Evolutionary conservation across 2,329 filamentous ascomycete species (phyloP).

Genomic region (Coniosporium tulheliwenetii): DNA sequence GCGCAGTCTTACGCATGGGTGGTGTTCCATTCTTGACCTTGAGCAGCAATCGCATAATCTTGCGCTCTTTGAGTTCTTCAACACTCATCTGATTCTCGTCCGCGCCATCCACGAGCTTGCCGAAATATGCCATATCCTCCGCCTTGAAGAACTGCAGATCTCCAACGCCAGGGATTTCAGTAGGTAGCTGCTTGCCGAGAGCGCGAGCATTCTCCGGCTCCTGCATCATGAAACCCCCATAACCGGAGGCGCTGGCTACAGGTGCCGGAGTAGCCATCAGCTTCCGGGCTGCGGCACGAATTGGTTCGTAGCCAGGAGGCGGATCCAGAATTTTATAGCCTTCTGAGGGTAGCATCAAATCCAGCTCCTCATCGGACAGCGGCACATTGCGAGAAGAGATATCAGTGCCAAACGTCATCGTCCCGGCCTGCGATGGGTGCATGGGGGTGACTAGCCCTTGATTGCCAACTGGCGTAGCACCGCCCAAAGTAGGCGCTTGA

Average conservation of each 20-base stretch:
- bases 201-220: constrained; percentile 73
- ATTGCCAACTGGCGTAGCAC: constrained; percentile 55
- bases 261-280: constrained; percentile 58
- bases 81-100: constrained; percentile 87
- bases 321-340: constrained; percentile 87
- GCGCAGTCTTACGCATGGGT: constrained; percentile 94
- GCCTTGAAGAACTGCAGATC: constrained; percentile 97
- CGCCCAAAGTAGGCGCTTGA: constrained; percentile 53
- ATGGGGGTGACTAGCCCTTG: constrained; percentile 60
- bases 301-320: constrained; percentile 80
- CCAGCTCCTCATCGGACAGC: constrained; percentile 85
- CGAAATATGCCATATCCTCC: constrained; percentile 97
- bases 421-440: constrained; percentile 49
- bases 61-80: constrained; percentile 91
- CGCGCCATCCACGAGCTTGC: constrained; percentile 85
- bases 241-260: constrained; percentile 38
- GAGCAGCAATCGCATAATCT: constrained; percentile 91
- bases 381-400: constrained; percentile 64
- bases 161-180: constrained; percentile 88
- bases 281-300: constrained; percentile 61
- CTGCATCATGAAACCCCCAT: constrained; percentile 90
- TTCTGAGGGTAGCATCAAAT: constrained; percentile 76
- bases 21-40: constrained; percentile 99
- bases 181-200: constrained; percentile 80
- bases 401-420: constrained; percentile 59